Conservation (phyloP, 2,329 filamentous ascomycete genomes). For the Fusarium acutatum region DNA sequence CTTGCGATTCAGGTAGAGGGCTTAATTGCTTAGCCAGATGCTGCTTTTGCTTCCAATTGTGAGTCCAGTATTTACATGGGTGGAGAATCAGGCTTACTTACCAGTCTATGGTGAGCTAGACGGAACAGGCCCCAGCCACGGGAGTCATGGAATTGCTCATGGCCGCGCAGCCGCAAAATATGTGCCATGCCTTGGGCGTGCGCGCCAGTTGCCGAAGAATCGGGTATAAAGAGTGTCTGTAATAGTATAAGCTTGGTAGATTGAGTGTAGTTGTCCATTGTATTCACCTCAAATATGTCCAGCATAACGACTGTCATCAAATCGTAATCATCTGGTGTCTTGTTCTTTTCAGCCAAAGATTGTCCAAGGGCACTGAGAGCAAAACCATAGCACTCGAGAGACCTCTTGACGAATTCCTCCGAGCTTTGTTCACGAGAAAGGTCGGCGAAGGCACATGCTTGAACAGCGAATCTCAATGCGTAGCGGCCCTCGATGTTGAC, state of each 20-base stretch:
- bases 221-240: conserved; percentile 47
- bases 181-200: conserved; percentile 53
- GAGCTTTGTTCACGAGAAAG: conserved; percentile 39
- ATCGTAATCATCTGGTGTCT: conserved; percentile 50
- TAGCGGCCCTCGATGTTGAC: conserved; percentile 48
- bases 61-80: background rate
- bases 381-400: conserved; percentile 47
- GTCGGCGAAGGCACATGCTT: conserved; percentile 48
- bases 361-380: conserved; percentile 46
- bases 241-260: background rate
- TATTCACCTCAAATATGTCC: conserved; percentile 50
- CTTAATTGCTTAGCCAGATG: conserved; percentile 45
- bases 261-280: too few relatives aligned
- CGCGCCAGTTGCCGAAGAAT: conserved; percentile 37
- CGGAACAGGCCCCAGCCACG: conserved; percentile 52
- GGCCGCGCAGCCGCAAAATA: conserved; percentile 48
- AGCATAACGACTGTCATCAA: conserved; percentile 52
- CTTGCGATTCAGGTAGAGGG: conserved; percentile 41
- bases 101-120: conserved; percentile 50
- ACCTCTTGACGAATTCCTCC: conserved; percentile 35
- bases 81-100: background rate
- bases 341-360: conserved; percentile 43
- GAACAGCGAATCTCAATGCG: conserved; percentile 50
- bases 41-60: conserved; percentile 45
- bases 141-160: conserved; percentile 46